Evolutionary conservation across 2,329 filamentous ascomycete species (phyloP), one percentile per base, ranked within the genome.

Genomic region (Drechslera avenae): DNA sequence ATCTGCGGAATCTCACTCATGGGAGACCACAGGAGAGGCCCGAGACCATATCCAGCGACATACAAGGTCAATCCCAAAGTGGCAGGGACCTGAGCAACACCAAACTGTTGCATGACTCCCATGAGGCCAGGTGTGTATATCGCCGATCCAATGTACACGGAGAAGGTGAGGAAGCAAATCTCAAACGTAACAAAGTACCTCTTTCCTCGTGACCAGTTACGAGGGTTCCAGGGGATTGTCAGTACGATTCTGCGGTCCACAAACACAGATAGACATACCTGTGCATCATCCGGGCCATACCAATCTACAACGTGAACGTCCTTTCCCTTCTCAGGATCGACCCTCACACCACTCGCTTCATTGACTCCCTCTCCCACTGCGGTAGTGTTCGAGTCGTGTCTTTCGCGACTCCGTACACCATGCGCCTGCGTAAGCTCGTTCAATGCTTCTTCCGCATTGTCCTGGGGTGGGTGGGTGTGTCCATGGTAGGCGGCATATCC

Each of bases 281-380:
- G 73, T 4, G 73, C 67, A 58, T 83, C 81, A 48, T 79, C 61
- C 0, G 75, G 71, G 1, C 76, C 78, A 57, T 74, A 80, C 81
- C 81, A 84, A 30, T 75, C 72, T 5, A 84, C 75, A 5, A 84
- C 66, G 46, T 78, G 68, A 6, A 75, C 62, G 62, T 83, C 79
- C 52, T 67, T 73, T 1, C 80, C 80, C 56, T 82, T 83, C 57
- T 83, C 81, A 1, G 75, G 71, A 61, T 83, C 80, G 12, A 81
- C 66, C 23, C 63, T 66, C 7, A 75, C 69, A 16, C 76, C 76
- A 36, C 73, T 79, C 3, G 71, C 66, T 21, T 75, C 57, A 37
- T 68, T 60, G 13, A 56, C 58, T 1, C 61, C 60, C 3, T 65
- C 52, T 1, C 42, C 54, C 34, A 48, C 67, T 8, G 50, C 61